Evolutionary conservation across 805 yeast genomes (phyloP).

Genomic region (Sugiyamaella mastotermitis): DNA sequence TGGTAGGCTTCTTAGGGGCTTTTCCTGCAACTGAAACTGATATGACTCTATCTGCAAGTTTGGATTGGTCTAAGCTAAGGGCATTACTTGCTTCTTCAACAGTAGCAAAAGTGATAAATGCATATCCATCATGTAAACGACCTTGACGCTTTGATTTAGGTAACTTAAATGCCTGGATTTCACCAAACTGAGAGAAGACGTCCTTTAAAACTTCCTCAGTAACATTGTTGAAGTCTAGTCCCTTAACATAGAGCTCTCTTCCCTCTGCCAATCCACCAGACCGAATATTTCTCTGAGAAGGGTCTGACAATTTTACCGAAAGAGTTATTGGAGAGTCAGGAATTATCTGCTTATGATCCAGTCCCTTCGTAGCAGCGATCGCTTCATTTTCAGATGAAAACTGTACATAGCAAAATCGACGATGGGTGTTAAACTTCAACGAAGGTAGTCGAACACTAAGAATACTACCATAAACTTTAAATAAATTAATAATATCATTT

Average conservation of each 20-base stretch:
- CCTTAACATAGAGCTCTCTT: conserved; percentile 51
- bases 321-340: conserved; percentile 32
- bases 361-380: conserved; percentile 34
- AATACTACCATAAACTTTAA: conserved; percentile 38
- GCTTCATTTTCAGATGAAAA: conserved; percentile 41
- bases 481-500: conserved; percentile 35
- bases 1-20: background rate
- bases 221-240: conserved; percentile 42
- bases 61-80: conserved; percentile 17
- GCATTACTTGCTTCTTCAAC: conserved; percentile 45
- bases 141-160: conserved; percentile 37
- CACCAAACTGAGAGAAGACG: conserved; percentile 46
- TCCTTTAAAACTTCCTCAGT: conserved; percentile 35
- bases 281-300: conserved; percentile 37
- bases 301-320: conserved; percentile 59
- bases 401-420: conserved; percentile 75
- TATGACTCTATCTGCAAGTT: conserved; percentile 40
- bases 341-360: too few relatives aligned
- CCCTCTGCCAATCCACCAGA: conserved; percentile 46
- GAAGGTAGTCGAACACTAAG: conserved; percentile 60
- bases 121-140: conserved; percentile 54
- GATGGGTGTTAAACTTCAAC: conserved; percentile 43
- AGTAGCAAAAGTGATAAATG: conserved; percentile 48
- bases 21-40: conserved; percentile 41
- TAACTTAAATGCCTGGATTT: conserved; percentile 44